Evolutionary conservation across 345 rosid species (phyloP), one percentile per base, ranked within the genome.

Genomic region (Eucalyptus cloeziana): DNA sequence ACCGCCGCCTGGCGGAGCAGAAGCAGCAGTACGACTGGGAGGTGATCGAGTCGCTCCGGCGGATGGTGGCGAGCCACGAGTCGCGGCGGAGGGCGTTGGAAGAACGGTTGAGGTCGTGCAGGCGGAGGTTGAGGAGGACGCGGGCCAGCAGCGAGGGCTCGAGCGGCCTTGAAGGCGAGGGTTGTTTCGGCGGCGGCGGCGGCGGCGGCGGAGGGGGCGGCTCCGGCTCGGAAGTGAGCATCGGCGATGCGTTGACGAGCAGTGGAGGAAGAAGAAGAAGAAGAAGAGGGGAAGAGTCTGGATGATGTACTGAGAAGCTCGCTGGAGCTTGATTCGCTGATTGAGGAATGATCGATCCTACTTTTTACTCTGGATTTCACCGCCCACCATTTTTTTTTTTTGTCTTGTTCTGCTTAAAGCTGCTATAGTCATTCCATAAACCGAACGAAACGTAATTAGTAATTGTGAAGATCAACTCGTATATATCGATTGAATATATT

Each of bases 11-110:
- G 51, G 94, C 96, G 5, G 95, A 94, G 90, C 94, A 96, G 91
- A 94, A 92, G 89, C 94, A 92, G 86, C 91, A 91, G 12, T 92
- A 92, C 71, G 95, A 95, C 80, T 90, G 91, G 87, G 89, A 94
- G 92, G 92, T 96, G 88, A 96, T 97, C 86, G 94, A 93, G 52
- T 93, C 95, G 14, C 88, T 95, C 90, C 93, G 96, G 89, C 95
- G 94, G 94, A 90, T 92, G 88, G 88, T 93, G 37, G 90, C 88
- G 92, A 94, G 92, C 89, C 92, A 90, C 40, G 97, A 96, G 87
- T 87, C 88, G 6, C 94, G 92, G 88, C 89, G 81, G 81, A 76
- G 88, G 62, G 87, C 52, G 27, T 54, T 93, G 90, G 94, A 90
- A 89, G 94, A 88, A 43, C 91, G 89, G 67, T 88, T 94, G 93